Conservation (phyloP, 768 basidiomycete species). For the Rhizopogon sp. region DNA sequence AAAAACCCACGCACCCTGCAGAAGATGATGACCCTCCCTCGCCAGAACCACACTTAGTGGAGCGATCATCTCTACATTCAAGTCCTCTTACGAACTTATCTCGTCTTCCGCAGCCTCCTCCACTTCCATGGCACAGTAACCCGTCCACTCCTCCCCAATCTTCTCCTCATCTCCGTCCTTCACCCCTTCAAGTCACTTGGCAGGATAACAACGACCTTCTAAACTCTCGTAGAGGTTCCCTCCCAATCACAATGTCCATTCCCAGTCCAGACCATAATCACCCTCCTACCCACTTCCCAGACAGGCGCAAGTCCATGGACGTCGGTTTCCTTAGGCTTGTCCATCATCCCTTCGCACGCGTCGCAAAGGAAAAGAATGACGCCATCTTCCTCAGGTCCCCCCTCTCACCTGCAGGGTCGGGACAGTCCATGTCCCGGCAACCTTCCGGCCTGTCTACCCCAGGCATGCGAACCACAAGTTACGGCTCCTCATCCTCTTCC, state of each 20-base stretch:
- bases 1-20: slow-evolving; percentile 29
- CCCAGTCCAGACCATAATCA: slow-evolving; percentile 28
- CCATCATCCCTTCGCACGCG: slow-evolving; percentile 34
- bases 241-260: slow-evolving; percentile 36
- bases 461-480: slow-evolving; percentile 42
- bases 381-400: slow-evolving; percentile 29
- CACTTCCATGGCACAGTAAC: slow-evolving; percentile 27
- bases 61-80: not conserved
- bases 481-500: slow-evolving; percentile 3
- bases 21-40: slow-evolving; percentile 9
- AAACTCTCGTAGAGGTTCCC: slow-evolving; percentile 47
- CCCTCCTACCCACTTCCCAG: slow-evolving; percentile 27
- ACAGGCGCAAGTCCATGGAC: slow-evolving; percentile 35
- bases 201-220: slow-evolving; percentile 27
- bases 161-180: slow-evolving; percentile 19
- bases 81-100: slow-evolving; percentile 20
- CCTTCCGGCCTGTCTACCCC: slow-evolving; percentile 19
- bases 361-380: slow-evolving; percentile 31
- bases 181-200: slow-evolving; percentile 14
- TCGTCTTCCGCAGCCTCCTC: slow-evolving; percentile 12
- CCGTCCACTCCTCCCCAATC: slow-evolving; percentile 24
- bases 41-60: slow-evolving; percentile 1
- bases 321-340: slow-evolving; percentile 47
- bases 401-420: slow-evolving; percentile 24
- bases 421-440: slow-evolving; percentile 34